Evolutionary conservation across 768 basidiomycete species (phyloP).

Genomic region (Rhodotorula graminis): DNA sequence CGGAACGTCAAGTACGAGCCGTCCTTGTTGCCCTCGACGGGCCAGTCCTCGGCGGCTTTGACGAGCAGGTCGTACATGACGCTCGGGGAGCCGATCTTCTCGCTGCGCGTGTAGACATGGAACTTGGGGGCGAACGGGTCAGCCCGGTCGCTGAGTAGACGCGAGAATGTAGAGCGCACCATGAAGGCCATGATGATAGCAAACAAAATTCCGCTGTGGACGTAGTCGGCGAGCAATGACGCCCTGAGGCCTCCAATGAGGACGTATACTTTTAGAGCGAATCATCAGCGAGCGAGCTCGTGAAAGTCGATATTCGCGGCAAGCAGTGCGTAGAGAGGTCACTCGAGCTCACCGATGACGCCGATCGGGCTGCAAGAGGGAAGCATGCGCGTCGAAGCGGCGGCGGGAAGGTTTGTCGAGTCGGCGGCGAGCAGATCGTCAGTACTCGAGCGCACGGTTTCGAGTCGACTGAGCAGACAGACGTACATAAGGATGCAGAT

Average conservation of each 20-base stretch:
- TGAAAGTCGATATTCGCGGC: no score
- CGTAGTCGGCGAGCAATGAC: slow-evolving; percentile 18
- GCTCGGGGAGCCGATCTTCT: slow-evolving; percentile 70
- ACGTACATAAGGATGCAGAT: slow-evolving; percentile 2
- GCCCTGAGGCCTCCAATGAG: slow-evolving; percentile 11
- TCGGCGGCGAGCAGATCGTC: not conserved
- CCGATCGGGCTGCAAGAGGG: slow-evolving; percentile 5
- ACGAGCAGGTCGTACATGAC: slow-evolving; percentile 55
- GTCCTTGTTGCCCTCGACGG: slow-evolving; percentile 64
- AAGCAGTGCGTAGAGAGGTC: no score
- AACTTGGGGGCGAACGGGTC: no score
- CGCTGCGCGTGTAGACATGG: slow-evolving; percentile 71
- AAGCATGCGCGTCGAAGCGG: no score
- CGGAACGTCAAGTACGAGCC: slow-evolving; percentile 81
- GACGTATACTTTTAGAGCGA: slow-evolving; percentile 36
- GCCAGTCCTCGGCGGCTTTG: slow-evolving; percentile 2
- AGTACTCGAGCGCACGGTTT: no score
- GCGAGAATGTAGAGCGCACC: not conserved
- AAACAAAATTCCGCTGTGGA: slow-evolving; percentile 7
- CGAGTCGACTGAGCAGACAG: not conserved
- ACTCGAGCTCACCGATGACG: not conserved
- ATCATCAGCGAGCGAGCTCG: no score
- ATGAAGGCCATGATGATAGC: slow-evolving; percentile 14
- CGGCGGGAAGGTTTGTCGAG: not conserved
- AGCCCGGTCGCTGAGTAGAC: no score